Percentiles rank a stretch among this genome's conserved stretches.
These are phyloP conservation scores for Lophium mytilinum DNA, from an alignment of 495 filamentous ascomycete species.

Conservation along the genomic window DNA sequence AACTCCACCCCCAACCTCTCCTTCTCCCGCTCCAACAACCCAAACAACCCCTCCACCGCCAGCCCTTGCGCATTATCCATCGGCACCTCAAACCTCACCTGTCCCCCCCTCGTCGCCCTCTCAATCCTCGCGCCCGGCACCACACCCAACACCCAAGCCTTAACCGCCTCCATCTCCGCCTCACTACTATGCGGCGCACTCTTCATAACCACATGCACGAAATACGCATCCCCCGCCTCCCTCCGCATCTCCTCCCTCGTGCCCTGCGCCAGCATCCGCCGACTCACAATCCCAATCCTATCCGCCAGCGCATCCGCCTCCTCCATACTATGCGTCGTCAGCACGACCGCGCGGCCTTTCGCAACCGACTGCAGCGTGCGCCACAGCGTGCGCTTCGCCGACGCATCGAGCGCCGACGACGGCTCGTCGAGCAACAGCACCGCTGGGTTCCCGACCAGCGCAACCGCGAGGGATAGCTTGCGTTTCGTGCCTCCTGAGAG, in stretches of 20 bases:
- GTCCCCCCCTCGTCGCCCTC: background rate
- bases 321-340: constrained; percentile 68
- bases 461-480: constrained; percentile 66
- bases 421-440: constrained; percentile 58
- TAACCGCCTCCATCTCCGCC: constrained; percentile 55
- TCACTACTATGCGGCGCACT: constrained; percentile 61
- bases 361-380: constrained; percentile 19
- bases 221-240: constrained; percentile 52
- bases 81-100: background rate
- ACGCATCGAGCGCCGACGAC: constrained; percentile 23
- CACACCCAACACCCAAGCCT: constrained; percentile 43
- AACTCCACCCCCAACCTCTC: constrained; percentile 62
- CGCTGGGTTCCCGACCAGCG: constrained; percentile 65
- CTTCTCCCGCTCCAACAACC: constrained; percentile 59
- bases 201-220: constrained; percentile 66
- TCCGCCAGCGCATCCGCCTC: constrained; percentile 68
- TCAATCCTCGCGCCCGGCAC: constrained; percentile 46
- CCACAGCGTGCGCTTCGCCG: constrained; percentile 28
- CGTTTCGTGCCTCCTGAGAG: constrained; percentile 68
- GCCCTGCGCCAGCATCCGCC: constrained; percentile 62
- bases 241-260: constrained; percentile 49
- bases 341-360: constrained; percentile 18
- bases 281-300: constrained; percentile 62
- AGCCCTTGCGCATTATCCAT: background rate
- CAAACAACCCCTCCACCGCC: constrained; percentile 57